Evolutionary conservation across 176 grass and related monocot genomes (phyloP).

Genomic region (Ensete glaucum): DNA sequence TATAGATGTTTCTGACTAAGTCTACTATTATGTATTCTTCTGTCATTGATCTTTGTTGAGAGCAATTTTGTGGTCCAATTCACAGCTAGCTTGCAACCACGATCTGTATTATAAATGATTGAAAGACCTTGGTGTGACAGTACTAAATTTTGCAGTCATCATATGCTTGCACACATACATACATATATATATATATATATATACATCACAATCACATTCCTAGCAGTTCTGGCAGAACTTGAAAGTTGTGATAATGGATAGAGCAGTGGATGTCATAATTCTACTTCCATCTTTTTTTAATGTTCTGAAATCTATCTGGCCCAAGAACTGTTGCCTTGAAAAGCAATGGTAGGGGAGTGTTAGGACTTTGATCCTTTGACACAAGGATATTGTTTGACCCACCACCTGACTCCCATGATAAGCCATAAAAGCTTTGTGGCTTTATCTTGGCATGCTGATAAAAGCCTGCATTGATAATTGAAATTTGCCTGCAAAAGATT

Average conservation of each 20-base stretch:
- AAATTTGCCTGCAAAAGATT: background rate
- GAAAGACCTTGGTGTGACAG: slow-evolving; percentile 1
- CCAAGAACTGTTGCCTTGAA: too few species aligned
- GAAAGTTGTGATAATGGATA: slow-evolving; percentile 30
- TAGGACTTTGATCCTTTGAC: too few species aligned
- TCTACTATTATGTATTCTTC: too few species aligned
- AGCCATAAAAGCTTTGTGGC: background rate
- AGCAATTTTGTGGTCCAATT: background rate
- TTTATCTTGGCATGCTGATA: background rate
- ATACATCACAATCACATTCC: background rate
- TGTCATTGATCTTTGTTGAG: too few species aligned
- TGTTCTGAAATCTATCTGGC: too few species aligned
- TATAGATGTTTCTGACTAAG: too few species aligned
- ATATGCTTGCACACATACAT: slow-evolving; percentile 57
- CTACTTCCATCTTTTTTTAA: too few species aligned
- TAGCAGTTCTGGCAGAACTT: slow-evolving; percentile 7
- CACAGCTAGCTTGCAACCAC: background rate
- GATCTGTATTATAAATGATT: background rate
- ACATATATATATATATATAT: slow-evolving; percentile 21
- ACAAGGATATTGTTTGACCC: background rate
- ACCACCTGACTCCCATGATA: background rate
- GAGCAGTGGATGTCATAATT: background rate
- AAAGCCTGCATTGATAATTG: background rate
- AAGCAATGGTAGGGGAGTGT: too few species aligned
- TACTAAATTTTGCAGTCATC: slow-evolving; percentile 27